A percentile compares a stretch with the other conserved stretches of the same genome.
Evolutionary conservation across 2,329 filamentous ascomycete species (phyloP).

Genomic region (Calonectria naviculata): DNA sequence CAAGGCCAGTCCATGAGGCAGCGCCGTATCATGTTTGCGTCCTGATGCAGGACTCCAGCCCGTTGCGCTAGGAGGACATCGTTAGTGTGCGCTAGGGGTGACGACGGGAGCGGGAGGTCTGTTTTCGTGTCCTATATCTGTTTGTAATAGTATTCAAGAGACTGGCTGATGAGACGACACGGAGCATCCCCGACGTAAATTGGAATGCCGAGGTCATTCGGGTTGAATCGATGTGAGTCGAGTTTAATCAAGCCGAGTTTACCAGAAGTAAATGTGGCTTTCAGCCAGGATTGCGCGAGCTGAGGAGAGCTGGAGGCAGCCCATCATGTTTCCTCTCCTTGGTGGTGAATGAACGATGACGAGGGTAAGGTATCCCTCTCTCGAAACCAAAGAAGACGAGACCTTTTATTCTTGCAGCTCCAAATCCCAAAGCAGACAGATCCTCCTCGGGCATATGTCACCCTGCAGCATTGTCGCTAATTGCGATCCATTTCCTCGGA

Average conservation of each 20-base stretch:
- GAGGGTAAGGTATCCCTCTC: too few relatives aligned
- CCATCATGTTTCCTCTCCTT: background rate
- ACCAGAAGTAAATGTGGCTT: slow-evolving; percentile 4
- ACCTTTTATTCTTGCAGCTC: background rate
- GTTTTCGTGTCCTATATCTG: slow-evolving; percentile 4
- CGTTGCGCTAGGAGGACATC: background rate
- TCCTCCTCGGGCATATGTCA: background rate
- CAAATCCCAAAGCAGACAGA: background rate
- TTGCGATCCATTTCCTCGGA: slow-evolving; percentile 10
- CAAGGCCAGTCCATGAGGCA: slow-evolving; percentile 1
- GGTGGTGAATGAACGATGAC: background rate
- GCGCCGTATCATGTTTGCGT: slow-evolving; percentile 5
- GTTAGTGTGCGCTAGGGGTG: slow-evolving; percentile 11
- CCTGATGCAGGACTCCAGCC: background rate
- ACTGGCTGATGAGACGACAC: slow-evolving; percentile 9
- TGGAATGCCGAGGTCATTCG: background rate
- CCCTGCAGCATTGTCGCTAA: background rate
- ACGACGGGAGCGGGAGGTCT: background rate
- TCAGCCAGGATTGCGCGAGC: background rate
- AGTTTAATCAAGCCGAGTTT: slow-evolving; percentile 15
- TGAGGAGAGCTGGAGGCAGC: background rate
- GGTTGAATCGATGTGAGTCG: slow-evolving; percentile 16
- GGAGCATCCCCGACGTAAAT: background rate
- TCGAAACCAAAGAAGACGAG: background rate
- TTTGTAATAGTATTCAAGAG: slow-evolving; percentile 19